Conservation (phyloP, 2,329 filamentous ascomycete genomes). For the Fusarium burgessii region DNA sequence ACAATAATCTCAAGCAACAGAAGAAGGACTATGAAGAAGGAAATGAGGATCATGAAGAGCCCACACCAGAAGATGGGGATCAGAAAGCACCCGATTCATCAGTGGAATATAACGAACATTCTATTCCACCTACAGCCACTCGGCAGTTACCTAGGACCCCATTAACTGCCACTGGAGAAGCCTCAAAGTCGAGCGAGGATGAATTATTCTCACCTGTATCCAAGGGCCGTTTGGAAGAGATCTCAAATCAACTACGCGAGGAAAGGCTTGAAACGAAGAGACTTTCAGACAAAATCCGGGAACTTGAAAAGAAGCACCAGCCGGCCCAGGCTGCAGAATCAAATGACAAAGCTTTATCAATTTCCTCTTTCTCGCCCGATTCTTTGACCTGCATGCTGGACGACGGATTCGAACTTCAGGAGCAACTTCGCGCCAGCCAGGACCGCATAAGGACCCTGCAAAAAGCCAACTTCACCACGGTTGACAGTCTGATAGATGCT, state of each 20-base stretch:
- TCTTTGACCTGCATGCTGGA: no score
- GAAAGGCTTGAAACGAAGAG: neutral
- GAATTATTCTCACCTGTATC: neutral
- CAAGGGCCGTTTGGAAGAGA: neutral
- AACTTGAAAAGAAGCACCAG: neutral
- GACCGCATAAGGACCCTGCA: neutral
- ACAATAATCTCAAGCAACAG: no score
- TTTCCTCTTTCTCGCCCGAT: no score
- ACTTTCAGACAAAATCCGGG: neutral
- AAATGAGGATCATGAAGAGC: neutral
- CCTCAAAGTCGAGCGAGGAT: neutral
- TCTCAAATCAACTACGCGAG: neutral
- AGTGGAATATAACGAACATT: neutral
- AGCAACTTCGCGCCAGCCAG: neutral
- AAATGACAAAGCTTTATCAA: neutral
- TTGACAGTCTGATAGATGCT: constrained; percentile 12
- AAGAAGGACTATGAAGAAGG: neutral
- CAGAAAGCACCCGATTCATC: no score
- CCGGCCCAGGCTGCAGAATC: neutral
- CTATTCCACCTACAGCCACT: neutral
- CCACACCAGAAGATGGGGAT: no score
- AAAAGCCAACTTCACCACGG: constrained; percentile 4
- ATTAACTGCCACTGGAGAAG: neutral
- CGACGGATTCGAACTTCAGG: neutral
- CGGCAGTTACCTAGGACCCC: neutral